phyloP scores from a whole-genome alignment of 257 asterid genomes.

The Solanum megistacrolobum region DNA sequence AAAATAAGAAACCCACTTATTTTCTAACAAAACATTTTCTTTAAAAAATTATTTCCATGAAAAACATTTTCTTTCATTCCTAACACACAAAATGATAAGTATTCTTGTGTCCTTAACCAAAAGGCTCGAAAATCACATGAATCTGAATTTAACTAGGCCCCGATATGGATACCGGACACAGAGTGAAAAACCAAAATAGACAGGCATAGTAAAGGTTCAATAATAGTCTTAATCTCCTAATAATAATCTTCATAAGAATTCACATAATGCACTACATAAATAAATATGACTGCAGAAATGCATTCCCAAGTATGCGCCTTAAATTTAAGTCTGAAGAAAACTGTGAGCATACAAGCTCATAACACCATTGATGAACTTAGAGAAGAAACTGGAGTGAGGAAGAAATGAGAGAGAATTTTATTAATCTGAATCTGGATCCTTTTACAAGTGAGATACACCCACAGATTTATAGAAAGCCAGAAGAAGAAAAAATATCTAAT shows the following conservation, averaged over 20 bases:
- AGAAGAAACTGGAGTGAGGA: too few relatives aligned
- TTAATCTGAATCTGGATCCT: too few relatives aligned
- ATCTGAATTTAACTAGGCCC: background rate
- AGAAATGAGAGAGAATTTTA: too few relatives aligned
- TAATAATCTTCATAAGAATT: background rate
- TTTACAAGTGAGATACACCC: too few relatives aligned
- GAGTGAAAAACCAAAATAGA: background rate
- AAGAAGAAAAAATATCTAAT: too few relatives aligned
- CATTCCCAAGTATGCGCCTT: background rate
- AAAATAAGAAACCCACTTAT: too few relatives aligned
- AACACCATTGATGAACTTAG: too few relatives aligned
- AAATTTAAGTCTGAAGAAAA: too few relatives aligned
- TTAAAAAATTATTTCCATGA: too few relatives aligned
- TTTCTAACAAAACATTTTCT: too few relatives aligned
- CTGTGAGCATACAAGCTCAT: too few relatives aligned
- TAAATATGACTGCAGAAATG: background rate
- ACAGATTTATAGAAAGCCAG: too few relatives aligned
- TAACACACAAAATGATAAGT: background rate
- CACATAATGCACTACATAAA: background rate
- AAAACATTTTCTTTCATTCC: background rate
- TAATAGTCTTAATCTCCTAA: background rate
- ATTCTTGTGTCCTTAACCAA: background rate
- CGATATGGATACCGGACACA: background rate
- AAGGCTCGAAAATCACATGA: background rate
- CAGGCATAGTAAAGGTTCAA: background rate